Evolutionary conservation across 176 grass and related monocot species (phyloP).

Genomic region (Bromus sterilis): DNA sequence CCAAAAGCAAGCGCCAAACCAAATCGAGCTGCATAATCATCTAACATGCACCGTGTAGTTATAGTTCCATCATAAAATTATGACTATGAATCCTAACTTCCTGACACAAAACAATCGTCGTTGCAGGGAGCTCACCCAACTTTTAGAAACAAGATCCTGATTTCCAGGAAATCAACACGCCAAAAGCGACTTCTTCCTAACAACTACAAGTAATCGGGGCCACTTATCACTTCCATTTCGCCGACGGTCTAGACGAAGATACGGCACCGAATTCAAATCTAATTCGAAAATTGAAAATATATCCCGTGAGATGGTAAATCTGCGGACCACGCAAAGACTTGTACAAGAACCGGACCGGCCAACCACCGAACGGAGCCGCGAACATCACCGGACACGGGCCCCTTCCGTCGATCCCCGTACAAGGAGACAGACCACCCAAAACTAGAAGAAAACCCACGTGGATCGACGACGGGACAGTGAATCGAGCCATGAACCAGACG

Average conservation of each 20-base stretch:
- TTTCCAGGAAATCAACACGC: too few relatives aligned
- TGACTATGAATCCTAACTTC: background rate
- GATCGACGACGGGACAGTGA: constrained; percentile 6
- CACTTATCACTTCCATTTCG: background rate
- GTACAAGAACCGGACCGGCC: background rate
- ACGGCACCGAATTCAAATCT: constrained; percentile 12
- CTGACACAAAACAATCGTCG: constrained; percentile 15
- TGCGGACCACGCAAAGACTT: background rate
- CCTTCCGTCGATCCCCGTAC: background rate
- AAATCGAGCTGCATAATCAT: too few relatives aligned
- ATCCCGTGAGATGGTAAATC: background rate
- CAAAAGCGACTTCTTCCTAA: too few relatives aligned
- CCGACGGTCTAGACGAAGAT: background rate
- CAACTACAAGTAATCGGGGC: too few relatives aligned
- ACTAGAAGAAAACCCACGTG: background rate
- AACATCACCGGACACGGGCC: background rate
- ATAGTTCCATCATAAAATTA: background rate
- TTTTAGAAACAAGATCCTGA: background rate
- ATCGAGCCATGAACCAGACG: too few relatives aligned
- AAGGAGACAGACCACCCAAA: background rate
- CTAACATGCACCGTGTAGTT: background rate
- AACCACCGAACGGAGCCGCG: background rate
- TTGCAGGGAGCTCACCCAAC: background rate
- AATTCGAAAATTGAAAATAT: too few relatives aligned
- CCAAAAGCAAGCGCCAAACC: too few relatives aligned